Conservation (phyloP, 805 yeast genomes). For the Wickerhamiella occidentalis region DNA sequence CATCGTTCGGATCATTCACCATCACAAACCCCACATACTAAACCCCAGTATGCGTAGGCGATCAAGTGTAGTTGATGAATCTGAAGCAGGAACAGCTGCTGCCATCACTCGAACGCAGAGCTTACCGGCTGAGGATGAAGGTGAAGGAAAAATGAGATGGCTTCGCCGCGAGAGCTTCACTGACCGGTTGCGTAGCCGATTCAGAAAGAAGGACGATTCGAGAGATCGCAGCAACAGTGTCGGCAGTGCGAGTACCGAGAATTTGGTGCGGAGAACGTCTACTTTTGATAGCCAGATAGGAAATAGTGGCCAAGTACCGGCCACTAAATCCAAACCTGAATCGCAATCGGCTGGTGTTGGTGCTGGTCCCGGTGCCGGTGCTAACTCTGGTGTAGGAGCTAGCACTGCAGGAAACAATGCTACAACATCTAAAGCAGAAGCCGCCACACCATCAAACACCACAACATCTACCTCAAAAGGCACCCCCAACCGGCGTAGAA, state of each 20-base stretch:
- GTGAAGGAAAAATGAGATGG: background rate
- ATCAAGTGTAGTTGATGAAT: background rate
- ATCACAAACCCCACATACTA: background rate
- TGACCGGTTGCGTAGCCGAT: background rate
- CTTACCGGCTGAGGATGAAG: background rate
- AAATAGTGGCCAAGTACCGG: background rate
- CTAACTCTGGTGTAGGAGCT: too few relatives aligned
- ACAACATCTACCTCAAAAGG: background rate
- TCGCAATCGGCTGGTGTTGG: background rate
- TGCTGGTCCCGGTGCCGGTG: background rate
- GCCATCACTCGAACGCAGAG: constrained; percentile 7
- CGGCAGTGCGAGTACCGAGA: background rate
- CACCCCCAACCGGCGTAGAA: background rate
- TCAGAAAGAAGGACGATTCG: background rate
- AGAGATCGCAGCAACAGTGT: constrained; percentile 4
- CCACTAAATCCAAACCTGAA: background rate
- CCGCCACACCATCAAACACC: background rate
- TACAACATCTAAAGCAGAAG: too few relatives aligned
- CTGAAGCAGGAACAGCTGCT: constrained; percentile 2
- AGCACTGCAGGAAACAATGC: too few relatives aligned
- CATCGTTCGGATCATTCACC: background rate
- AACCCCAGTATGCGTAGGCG: constrained; percentile 7
- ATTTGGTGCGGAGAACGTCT: background rate
- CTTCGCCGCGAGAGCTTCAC: constrained; percentile 5
- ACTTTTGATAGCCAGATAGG: background rate